Conservation (phyloP, 345 rosid genomes). For the Citrus mangshanensis region DNA sequence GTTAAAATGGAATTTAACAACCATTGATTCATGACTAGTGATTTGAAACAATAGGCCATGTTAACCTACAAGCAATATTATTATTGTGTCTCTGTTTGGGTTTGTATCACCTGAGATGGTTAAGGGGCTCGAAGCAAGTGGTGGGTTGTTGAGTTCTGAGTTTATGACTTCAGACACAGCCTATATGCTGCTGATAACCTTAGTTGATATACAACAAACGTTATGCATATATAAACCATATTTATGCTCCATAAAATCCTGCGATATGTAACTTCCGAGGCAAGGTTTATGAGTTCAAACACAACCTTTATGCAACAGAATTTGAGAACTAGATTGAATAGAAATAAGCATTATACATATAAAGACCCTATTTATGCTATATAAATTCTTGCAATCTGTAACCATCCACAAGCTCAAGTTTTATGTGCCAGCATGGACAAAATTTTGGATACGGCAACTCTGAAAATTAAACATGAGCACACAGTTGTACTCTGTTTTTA, state of each 20-base stretch:
- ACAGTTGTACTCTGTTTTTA: neutral
- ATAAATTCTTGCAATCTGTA: neutral
- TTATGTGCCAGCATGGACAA: neutral
- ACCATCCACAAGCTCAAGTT: neutral
- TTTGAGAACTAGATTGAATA: neutral
- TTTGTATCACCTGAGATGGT: neutral
- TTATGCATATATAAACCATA: neutral
- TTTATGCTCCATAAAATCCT: neutral
- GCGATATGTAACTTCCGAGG: neutral
- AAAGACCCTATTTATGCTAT: neutral
- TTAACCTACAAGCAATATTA: neutral
- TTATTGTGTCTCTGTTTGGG: neutral
- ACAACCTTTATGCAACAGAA: neutral
- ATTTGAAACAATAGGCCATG: neutral
- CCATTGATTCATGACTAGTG: neutral
- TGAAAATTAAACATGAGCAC: neutral
- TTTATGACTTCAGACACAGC: neutral
- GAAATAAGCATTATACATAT: neutral
- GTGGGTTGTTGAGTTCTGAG: neutral
- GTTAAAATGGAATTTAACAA: neutral
- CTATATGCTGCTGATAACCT: neutral
- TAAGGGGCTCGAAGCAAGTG: neutral
- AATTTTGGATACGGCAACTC: neutral
- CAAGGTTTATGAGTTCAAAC: neutral
- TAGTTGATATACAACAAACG: neutral